phyloP scores from a whole-genome alignment of 2,329 filamentous ascomycete species.

The Trichoderma gracile region DNA sequence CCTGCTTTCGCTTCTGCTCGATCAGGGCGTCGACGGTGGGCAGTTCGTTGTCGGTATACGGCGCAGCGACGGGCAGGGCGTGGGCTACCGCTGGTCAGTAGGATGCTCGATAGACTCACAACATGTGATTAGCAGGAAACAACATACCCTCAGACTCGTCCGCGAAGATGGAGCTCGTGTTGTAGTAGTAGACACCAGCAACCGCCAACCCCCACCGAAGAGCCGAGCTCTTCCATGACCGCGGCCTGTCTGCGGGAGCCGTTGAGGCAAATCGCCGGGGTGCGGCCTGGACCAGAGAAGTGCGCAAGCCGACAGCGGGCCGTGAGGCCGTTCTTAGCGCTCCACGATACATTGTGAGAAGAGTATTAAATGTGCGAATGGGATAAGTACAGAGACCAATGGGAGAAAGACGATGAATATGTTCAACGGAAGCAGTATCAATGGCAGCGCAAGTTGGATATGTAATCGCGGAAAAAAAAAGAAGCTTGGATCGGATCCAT shows the following conservation, averaged over 20 bases:
- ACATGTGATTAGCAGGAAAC: background rate
- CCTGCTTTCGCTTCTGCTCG: constrained; percentile 60
- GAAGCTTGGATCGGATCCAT: constrained; percentile 4
- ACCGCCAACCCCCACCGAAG: constrained; percentile 74
- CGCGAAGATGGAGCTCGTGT: constrained; percentile 83
- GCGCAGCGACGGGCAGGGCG: constrained; percentile 46
- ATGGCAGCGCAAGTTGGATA: constrained; percentile 12
- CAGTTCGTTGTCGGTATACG: constrained; percentile 58
- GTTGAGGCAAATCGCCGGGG: constrained; percentile 57
- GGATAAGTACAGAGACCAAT: constrained; percentile 18
- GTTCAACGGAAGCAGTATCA: constrained; percentile 1
- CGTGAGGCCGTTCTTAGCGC: constrained; percentile 51
- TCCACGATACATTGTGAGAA: constrained; percentile 52
- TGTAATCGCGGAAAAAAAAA: constrained; percentile 23
- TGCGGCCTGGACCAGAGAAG: constrained; percentile 41
- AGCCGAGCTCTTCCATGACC: constrained; percentile 78
- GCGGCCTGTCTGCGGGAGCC: constrained; percentile 61
- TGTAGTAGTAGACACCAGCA: constrained; percentile 88
- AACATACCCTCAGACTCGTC: constrained; percentile 74
- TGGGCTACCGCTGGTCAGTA: constrained; percentile 31
- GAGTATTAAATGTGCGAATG: background rate
- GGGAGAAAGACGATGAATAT: background rate
- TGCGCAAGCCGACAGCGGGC: constrained; percentile 47
- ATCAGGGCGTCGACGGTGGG: constrained; percentile 68
- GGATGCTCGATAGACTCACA: background rate